phyloP scores from a whole-genome alignment of 805 yeast genomes.

The Schwanniomyces sp. region DNA sequence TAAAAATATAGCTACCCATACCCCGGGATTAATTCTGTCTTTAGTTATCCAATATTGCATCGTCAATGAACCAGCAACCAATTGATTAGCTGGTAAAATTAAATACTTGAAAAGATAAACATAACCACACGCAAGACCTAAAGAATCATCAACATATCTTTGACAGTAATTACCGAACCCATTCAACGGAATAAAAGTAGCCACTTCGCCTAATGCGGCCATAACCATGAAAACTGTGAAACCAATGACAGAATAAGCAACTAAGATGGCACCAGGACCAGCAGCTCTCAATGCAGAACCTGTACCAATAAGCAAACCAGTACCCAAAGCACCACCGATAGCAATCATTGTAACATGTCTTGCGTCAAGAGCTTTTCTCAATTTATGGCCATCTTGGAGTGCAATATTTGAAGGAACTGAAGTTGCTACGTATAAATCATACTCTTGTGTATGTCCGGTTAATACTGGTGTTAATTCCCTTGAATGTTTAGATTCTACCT shows the following conservation, averaged over 20 bases:
- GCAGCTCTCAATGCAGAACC: constrained; percentile 68
- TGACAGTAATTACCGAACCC: constrained; percentile 68
- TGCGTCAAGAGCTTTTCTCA: constrained; percentile 47
- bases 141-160: constrained; percentile 63
- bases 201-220: constrained; percentile 69
- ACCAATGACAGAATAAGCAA: constrained; percentile 73
- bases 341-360: constrained; percentile 73
- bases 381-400: constrained; percentile 44
- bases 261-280: constrained; percentile 66
- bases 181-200: constrained; percentile 65
- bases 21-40: constrained; percentile 53
- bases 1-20: constrained; percentile 53
- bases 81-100: constrained; percentile 61
- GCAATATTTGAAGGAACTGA: constrained; percentile 39
- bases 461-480: constrained; percentile 27
- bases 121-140: constrained; percentile 70
- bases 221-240: constrained; percentile 66
- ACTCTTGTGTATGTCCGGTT: constrained; percentile 47
- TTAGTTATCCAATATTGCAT: constrained; percentile 52
- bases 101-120: constrained; percentile 56
- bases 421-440: constrained; percentile 45
- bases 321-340: constrained; percentile 82
- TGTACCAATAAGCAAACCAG: constrained; percentile 77
- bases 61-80: constrained; percentile 59
- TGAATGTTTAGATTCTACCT: not conserved